Conservation (phyloP, 192 early-diverging fungal genomes). For the Coemansia sp. region DNA sequence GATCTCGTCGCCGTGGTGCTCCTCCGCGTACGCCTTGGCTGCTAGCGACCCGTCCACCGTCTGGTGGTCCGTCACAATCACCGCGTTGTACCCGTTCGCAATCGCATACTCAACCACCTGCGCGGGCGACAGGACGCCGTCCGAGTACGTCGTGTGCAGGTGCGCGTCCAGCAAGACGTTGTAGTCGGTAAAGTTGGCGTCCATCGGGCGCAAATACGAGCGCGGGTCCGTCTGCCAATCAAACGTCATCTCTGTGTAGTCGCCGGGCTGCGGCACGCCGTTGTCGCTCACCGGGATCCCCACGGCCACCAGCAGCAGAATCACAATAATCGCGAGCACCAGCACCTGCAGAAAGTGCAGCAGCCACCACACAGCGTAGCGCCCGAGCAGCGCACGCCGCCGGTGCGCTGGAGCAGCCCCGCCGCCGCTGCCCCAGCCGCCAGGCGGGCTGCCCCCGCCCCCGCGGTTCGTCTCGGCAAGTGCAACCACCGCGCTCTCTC, state of each 20-base stretch:
- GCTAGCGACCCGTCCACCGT: slow-evolving; percentile 62
- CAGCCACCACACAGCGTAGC: neutral
- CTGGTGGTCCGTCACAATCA: slow-evolving; percentile 73
- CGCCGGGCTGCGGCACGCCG: slow-evolving; percentile 26
- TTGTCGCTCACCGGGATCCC: slow-evolving; percentile 44
- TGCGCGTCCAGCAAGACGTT: slow-evolving; percentile 67
- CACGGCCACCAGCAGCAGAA: slow-evolving; percentile 39
- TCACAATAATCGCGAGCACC: slow-evolving; percentile 26
- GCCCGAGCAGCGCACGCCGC: slow-evolving; percentile 3
- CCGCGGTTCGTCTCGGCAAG: neutral
- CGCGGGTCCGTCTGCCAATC: slow-evolving; percentile 30
- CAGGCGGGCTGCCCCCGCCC: slow-evolving; percentile 8
- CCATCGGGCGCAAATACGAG: slow-evolving; percentile 39
- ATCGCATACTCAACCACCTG: slow-evolving; percentile 61
- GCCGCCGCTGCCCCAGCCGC: slow-evolving; percentile 21
- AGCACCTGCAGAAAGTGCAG: slow-evolving; percentile 35
- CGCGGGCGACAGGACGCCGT: slow-evolving; percentile 58
- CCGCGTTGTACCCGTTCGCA: slow-evolving; percentile 71
- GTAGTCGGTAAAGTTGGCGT: slow-evolving; percentile 39
- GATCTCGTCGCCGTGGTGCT: slow-evolving; percentile 22
- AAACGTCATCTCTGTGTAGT: slow-evolving; percentile 31
- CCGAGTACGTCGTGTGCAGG: slow-evolving; percentile 62
- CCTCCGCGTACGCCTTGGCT: slow-evolving; percentile 56
- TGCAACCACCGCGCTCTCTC: neutral
- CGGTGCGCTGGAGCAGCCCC: neutral